Percentiles rank a stretch among this genome's conserved stretches.
Evolutionary conservation across 768 basidiomycete species (phyloP).

Genomic region (Albatrellus ellisii): DNA sequence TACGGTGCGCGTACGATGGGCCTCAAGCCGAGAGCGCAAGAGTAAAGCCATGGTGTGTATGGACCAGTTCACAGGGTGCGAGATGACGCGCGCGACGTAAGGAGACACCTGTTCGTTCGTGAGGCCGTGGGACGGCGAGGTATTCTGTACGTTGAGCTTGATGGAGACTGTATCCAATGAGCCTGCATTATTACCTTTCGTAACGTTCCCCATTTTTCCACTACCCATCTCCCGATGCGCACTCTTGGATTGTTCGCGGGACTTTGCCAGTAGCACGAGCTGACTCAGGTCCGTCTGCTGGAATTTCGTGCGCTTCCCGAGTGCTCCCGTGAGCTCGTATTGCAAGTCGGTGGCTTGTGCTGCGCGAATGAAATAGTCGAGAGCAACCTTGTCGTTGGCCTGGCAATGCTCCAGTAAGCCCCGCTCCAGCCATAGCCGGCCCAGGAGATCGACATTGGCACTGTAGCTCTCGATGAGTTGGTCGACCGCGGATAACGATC

Average conservation of each 20-base stretch:
- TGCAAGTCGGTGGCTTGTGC: conserved; percentile 66
- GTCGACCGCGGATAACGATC: conserved; percentile 27
- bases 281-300: conserved; percentile 79
- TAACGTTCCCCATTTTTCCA: too few species aligned
- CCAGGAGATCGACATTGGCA: conserved; percentile 49
- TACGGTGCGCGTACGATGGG: conserved; percentile 79
- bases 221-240: too few species aligned
- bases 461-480: conserved; percentile 28
- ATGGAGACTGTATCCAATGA: conserved; percentile 84
- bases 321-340: conserved; percentile 85
- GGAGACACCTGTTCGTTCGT: conserved; percentile 88
- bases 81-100: conserved; percentile 80
- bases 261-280: conserved; percentile 88
- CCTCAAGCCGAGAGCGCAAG: conserved; percentile 83
- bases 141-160: conserved; percentile 83
- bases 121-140: conserved; percentile 79
- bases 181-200: conserved; percentile 11
- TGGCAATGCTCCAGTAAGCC: conserved; percentile 74
- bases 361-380: conserved; percentile 64
- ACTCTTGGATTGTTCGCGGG: conserved; percentile 24
- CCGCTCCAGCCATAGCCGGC: conserved; percentile 58
- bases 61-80: conserved; percentile 90
- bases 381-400: conserved; percentile 63
- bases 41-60: conserved; percentile 94
- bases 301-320: conserved; percentile 91